Percentiles rank a stretch among this genome's conserved stretches.
Conservation (phyloP, 1,284 basidiomycete species). For the Ganoderma sp. region DNA sequence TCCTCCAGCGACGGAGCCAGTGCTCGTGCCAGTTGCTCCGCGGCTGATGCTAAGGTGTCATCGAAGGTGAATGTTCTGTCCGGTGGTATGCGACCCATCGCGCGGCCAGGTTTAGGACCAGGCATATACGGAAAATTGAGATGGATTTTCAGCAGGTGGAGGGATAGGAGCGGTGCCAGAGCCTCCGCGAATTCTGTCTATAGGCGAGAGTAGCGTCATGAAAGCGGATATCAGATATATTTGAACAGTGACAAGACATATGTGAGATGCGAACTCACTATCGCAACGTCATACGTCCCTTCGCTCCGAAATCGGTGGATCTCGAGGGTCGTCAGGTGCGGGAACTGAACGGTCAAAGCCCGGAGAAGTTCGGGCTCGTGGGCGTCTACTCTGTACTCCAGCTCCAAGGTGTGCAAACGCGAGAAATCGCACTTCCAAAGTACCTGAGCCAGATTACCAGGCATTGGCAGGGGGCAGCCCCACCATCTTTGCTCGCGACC, state of each 20-base stretch:
- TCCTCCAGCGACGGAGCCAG: too few species aligned
- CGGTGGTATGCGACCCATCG: too few species aligned
- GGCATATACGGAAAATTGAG: neutral
- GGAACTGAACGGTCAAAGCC: neutral
- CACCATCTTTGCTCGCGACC: neutral
- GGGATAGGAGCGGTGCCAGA: too few species aligned
- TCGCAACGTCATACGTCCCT: neutral
- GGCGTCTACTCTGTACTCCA: neutral
- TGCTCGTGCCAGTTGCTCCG: too few species aligned
- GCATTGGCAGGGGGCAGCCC: neutral
- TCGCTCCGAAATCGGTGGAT: neutral
- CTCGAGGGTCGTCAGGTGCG: neutral
- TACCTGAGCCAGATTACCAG: neutral
- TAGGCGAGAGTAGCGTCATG: too few species aligned
- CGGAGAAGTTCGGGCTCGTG: neutral
- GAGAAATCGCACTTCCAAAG: neutral
- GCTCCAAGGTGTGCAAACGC: neutral
- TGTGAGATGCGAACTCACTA: neutral
- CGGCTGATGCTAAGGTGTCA: too few species aligned
- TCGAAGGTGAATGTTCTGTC: too few species aligned
- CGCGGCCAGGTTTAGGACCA: neutral
- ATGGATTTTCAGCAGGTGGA: neutral
- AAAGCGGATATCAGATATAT: too few species aligned
- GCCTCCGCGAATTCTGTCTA: neutral
- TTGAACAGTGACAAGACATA: too few species aligned